A percentile compares a stretch with the other conserved stretches of the same genome.
These are phyloP conservation scores for Quercus robur DNA, from an alignment of 306 rosid species.

Conservation along the genomic window DNA sequence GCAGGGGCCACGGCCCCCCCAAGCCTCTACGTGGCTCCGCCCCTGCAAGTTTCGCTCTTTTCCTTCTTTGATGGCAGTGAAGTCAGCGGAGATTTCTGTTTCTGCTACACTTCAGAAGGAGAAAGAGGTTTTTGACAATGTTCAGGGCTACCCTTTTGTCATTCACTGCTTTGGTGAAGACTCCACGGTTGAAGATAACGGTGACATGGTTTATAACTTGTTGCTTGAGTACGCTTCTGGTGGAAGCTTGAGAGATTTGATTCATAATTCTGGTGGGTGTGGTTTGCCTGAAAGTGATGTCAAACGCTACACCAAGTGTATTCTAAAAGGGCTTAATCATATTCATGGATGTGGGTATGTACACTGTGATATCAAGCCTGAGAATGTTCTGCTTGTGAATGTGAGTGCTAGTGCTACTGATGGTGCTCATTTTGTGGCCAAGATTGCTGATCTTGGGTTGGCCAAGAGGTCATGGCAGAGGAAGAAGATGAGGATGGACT, in stretches of 20 bases:
- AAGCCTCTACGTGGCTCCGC: no score
- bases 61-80: slow-evolving; percentile 20
- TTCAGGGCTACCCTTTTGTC: slow-evolving; percentile 9
- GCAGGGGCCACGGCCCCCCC: no score
- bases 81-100: slow-evolving; percentile 15
- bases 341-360: slow-evolving; percentile 3
- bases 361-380: slow-evolving; percentile 32
- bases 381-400: slow-evolving; percentile 16
- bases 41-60: neutral
- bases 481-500: neutral
- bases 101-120: slow-evolving; percentile 16
- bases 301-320: slow-evolving; percentile 1
- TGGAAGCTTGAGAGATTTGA: slow-evolving; percentile 13
- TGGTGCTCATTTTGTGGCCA: neutral
- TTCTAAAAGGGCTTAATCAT: slow-evolving; percentile 22
- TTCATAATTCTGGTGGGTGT: neutral
- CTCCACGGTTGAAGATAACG: neutral
- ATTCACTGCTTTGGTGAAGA: slow-evolving; percentile 16
- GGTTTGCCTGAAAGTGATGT: slow-evolving; percentile 13
- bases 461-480: neutral
- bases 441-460: slow-evolving; percentile 26
- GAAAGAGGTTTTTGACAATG: slow-evolving; percentile 3
- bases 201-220: slow-evolving; percentile 17
- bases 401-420: neutral
- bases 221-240: slow-evolving; percentile 21